These are phyloP conservation scores for Crithidia brevicula DNA, from an alignment of 208 protist genomes.

Conservation along the genomic window DNA sequence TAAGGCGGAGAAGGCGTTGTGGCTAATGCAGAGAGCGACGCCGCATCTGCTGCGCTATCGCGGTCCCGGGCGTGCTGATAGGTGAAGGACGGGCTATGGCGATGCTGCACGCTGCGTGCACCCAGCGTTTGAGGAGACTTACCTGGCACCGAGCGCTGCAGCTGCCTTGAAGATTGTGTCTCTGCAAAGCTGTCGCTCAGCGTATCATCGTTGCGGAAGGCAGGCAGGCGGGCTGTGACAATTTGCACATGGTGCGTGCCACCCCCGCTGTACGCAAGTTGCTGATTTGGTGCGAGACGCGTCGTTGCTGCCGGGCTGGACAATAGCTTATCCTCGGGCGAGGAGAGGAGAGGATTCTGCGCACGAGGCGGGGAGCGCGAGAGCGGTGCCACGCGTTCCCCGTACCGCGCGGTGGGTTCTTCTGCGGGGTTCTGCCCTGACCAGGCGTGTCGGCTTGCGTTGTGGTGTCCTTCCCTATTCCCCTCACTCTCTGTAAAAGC, in stretches of 20 bases:
- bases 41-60: neutral
- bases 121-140: neutral
- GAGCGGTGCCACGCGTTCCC: neutral
- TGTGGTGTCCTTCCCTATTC: neutral
- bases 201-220: conserved; percentile 39
- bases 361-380: neutral
- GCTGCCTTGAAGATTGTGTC: neutral
- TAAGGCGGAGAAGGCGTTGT: conserved; percentile 22
- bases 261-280: conserved; percentile 30
- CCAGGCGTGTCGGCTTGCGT: neutral
- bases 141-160: neutral
- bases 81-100: neutral
- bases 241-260: conserved; percentile 31
- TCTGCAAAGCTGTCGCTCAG: neutral
- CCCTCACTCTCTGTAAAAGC: neutral
- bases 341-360: neutral
- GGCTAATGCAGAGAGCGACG: conserved; percentile 1
- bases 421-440: neutral
- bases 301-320: conserved; percentile 16
- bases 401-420: neutral
- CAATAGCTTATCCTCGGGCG: conserved; percentile 6
- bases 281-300: conserved; percentile 15
- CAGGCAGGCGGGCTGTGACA: conserved; percentile 19
- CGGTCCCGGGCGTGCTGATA: neutral
- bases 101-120: neutral